Evolutionary conservation across 768 basidiomycete species (phyloP).

Genomic region (Mycena kentingensis): DNA sequence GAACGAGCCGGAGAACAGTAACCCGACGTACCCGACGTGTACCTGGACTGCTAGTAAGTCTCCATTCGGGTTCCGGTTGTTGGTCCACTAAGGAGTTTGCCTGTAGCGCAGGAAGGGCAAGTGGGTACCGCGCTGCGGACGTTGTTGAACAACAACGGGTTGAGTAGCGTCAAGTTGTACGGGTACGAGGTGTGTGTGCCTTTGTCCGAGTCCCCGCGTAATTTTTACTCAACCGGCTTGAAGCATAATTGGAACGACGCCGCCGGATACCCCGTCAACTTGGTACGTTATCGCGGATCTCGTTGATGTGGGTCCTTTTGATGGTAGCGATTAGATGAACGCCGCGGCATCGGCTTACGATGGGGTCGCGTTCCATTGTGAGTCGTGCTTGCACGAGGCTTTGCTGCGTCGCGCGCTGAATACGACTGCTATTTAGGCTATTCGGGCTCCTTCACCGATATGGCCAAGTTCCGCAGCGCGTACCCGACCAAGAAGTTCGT

Average conservation of each 20-base stretch:
- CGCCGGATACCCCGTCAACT: constrained; percentile 60
- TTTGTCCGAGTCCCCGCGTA: too few relatives aligned
- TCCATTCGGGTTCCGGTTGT: not conserved
- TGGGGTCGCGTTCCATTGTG: constrained; percentile 73
- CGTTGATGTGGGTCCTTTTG: not conserved
- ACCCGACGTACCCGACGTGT: constrained; percentile 72
- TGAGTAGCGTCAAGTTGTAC: constrained; percentile 61
- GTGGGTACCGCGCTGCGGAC: constrained; percentile 59
- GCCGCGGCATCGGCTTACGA: constrained; percentile 55
- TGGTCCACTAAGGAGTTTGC: not conserved
- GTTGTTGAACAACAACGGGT: constrained; percentile 63
- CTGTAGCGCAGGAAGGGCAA: constrained; percentile 51
- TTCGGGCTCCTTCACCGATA: constrained; percentile 3
- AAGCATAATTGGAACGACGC: constrained; percentile 80
- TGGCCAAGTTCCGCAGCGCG: constrained; percentile 9
- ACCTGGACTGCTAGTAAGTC: constrained; percentile 44
- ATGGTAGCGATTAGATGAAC: constrained; percentile 44
- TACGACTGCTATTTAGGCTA: constrained; percentile 10
- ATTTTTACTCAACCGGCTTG: constrained; percentile 23
- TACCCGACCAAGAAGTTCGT: constrained; percentile 7
- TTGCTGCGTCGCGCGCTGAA: not conserved
- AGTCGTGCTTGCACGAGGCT: not conserved
- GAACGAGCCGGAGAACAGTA: constrained; percentile 58
- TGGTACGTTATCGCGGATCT: constrained; percentile 24
- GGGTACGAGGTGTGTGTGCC: constrained; percentile 36